Percentiles rank a stretch among this genome's conserved stretches.
Evolutionary conservation across 2,329 filamentous ascomycete species (phyloP).

Genomic region (Elsinoe australis): DNA sequence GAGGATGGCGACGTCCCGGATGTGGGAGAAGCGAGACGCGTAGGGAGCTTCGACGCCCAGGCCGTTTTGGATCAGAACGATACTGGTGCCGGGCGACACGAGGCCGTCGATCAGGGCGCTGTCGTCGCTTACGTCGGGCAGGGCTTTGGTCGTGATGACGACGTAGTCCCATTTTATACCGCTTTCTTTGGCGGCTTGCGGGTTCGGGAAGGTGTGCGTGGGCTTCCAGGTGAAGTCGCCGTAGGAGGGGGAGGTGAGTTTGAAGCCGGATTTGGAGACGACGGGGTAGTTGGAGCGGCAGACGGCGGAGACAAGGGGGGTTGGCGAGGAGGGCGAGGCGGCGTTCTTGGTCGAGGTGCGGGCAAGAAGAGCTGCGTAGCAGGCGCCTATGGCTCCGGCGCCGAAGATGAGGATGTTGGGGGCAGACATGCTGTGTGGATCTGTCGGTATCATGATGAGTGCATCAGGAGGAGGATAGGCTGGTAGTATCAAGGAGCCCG

Average conservation of each 20-base stretch:
- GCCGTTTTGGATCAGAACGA: conserved; percentile 64
- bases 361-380: conserved; percentile 63
- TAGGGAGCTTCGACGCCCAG: conserved; percentile 64
- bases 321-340: conserved; percentile 23
- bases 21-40: conserved; percentile 49
- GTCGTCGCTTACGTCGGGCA: conserved; percentile 58
- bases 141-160: conserved; percentile 62
- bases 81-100: conserved; percentile 46
- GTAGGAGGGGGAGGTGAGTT: conserved; percentile 57
- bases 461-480: background rate
- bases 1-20: conserved; percentile 46
- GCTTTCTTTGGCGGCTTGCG: conserved; percentile 46
- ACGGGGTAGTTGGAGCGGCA: conserved; percentile 66
- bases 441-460: background rate
- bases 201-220: conserved; percentile 54
- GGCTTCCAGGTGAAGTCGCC: conserved; percentile 59
- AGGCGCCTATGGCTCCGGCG: conserved; percentile 64
- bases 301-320: conserved; percentile 58
- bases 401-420: conserved; percentile 59
- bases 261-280: conserved; percentile 55
- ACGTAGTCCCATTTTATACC: conserved; percentile 55
- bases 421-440: conserved; percentile 10
- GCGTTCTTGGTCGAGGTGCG: conserved; percentile 20
- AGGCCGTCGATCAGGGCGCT: conserved; percentile 54
- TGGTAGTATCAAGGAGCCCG: too few species aligned